Conservation (phyloP, 257 asterid genomes). For the Solanum megistacrolobum region DNA sequence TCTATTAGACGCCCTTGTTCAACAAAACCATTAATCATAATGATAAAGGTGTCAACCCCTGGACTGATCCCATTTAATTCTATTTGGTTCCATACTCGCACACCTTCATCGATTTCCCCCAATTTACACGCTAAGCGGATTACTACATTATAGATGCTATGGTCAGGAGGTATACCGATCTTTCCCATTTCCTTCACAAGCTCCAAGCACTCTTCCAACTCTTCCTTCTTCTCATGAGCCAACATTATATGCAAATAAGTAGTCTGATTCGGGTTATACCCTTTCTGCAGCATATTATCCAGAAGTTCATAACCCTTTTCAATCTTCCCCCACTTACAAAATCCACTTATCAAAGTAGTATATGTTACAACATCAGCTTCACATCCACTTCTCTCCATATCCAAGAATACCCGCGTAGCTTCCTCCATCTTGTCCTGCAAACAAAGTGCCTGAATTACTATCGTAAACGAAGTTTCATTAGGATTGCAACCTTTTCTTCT, state of each 20-base stretch:
- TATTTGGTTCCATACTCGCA: slow-evolving; percentile 45
- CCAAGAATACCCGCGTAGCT: slow-evolving; percentile 50
- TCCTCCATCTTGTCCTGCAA: slow-evolving; percentile 67
- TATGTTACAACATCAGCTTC: slow-evolving; percentile 69
- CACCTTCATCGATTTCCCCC: slow-evolving; percentile 60
- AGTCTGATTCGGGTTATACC: slow-evolving; percentile 53
- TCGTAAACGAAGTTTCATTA: slow-evolving; percentile 66
- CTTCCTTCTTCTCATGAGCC: slow-evolving; percentile 87
- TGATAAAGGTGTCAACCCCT: slow-evolving; percentile 58
- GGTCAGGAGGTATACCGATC: slow-evolving; percentile 48
- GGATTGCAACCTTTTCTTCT: slow-evolving; percentile 55
- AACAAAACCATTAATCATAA: slow-evolving; percentile 59
- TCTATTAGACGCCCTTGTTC: slow-evolving; percentile 52
- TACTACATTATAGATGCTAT: slow-evolving; percentile 41
- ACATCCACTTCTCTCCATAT: slow-evolving; percentile 66
- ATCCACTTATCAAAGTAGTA: slow-evolving; percentile 81
- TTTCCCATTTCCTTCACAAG: slow-evolving; percentile 67
- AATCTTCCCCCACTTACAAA: slow-evolving; percentile 70
- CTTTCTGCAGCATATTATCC: slow-evolving; percentile 56
- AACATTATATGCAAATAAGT: slow-evolving; percentile 68
- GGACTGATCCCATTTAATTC: slow-evolving; percentile 66
- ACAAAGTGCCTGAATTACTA: slow-evolving; percentile 77
- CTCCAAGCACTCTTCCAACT: slow-evolving; percentile 68
- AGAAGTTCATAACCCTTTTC: slow-evolving; percentile 56
- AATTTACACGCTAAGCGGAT: slow-evolving; percentile 67